Evolutionary conservation across 1,284 basidiomycete genomes (phyloP).

Genomic region (Microbotryum scabiosae): DNA sequence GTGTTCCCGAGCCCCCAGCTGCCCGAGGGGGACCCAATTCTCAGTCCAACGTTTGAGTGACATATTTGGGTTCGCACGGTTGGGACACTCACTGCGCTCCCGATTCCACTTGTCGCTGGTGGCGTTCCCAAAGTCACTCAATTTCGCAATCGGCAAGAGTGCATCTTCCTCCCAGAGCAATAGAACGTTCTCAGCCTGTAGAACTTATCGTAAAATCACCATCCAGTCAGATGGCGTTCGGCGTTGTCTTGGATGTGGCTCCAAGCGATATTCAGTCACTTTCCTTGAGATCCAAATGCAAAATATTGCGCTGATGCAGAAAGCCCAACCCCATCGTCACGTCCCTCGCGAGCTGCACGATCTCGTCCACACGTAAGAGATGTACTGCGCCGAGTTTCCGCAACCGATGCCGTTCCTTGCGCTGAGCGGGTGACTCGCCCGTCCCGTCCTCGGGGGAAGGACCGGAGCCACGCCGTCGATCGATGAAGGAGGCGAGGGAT

Average conservation of each 20-base stretch:
- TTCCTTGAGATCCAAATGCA: slow-evolving; percentile 35
- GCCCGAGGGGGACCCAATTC: not conserved
- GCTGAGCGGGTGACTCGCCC: not conserved
- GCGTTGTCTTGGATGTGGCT: not conserved
- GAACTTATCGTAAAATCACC: not conserved
- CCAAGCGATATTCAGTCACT: not conserved
- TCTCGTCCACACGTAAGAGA: slow-evolving; percentile 30
- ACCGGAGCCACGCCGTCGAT: not conserved
- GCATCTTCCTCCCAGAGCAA: slow-evolving; percentile 32
- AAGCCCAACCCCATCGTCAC: slow-evolving; percentile 28
- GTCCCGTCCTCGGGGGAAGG: not conserved
- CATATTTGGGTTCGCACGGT: not conserved
- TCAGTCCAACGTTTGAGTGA: not conserved
- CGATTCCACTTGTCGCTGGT: slow-evolving; percentile 19
- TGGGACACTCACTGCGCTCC: slow-evolving; percentile 14
- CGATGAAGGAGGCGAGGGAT: slow-evolving; percentile 13
- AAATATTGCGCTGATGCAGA: slow-evolving; percentile 31
- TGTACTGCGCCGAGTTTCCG: slow-evolving; percentile 24
- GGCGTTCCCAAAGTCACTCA: slow-evolving; percentile 32
- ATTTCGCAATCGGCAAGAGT: slow-evolving; percentile 28
- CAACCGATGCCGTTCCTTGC: not conserved
- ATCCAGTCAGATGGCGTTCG: not conserved
- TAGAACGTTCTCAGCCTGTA: slow-evolving; percentile 34
- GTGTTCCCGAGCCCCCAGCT: slow-evolving; percentile 32
- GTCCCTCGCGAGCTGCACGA: slow-evolving; percentile 29